These are phyloP conservation scores for Diplodia corticola DNA, from an alignment of 2,329 filamentous ascomycete species.

Conservation along the genomic window DNA sequence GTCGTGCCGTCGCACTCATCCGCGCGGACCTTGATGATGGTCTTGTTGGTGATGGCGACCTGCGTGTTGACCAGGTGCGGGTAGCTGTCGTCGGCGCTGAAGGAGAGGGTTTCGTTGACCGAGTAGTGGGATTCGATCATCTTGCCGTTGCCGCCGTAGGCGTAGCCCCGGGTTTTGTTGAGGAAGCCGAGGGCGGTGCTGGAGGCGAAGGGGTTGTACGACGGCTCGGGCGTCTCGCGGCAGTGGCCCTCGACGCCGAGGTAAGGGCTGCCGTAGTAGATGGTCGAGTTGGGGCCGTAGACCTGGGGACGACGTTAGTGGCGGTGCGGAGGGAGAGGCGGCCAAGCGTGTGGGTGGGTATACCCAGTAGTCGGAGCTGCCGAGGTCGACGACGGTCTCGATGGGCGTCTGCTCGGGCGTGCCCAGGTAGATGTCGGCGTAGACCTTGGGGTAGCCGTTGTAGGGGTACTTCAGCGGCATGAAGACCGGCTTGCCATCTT, in stretches of 20 bases:
- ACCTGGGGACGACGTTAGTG: not conserved
- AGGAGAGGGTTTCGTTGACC: not conserved
- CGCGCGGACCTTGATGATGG: conserved; percentile 27
- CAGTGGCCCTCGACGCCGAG: conserved; percentile 21
- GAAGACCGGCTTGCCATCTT: not conserved
- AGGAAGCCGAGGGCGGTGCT: not conserved
- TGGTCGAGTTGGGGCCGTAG: conserved; percentile 23
- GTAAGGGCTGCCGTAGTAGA: conserved; percentile 23
- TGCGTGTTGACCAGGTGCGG: conserved; percentile 30
- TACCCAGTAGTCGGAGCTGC: conserved; percentile 24
- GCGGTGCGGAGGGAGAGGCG: not conserved
- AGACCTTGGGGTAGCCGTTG: conserved; percentile 23
- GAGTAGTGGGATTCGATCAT: conserved; percentile 3
- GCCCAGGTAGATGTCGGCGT: conserved; percentile 22
- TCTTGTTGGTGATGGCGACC: conserved; percentile 31
- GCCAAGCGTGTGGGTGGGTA: not conserved
- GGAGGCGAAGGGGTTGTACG: conserved; percentile 16
- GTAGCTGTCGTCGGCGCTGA: not conserved
- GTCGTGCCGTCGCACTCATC: conserved; percentile 29
- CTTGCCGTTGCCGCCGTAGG: conserved; percentile 24
- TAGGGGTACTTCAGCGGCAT: conserved; percentile 19
- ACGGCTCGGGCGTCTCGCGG: conserved; percentile 15
- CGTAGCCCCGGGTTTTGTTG: not conserved
- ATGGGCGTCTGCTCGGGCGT: conserved; percentile 18
- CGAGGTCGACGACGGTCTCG: conserved; percentile 20